Evolutionary conservation across 441 rosid species (phyloP), one percentile per base, ranked within the genome.

Genomic region (Melastoma candidum): DNA sequence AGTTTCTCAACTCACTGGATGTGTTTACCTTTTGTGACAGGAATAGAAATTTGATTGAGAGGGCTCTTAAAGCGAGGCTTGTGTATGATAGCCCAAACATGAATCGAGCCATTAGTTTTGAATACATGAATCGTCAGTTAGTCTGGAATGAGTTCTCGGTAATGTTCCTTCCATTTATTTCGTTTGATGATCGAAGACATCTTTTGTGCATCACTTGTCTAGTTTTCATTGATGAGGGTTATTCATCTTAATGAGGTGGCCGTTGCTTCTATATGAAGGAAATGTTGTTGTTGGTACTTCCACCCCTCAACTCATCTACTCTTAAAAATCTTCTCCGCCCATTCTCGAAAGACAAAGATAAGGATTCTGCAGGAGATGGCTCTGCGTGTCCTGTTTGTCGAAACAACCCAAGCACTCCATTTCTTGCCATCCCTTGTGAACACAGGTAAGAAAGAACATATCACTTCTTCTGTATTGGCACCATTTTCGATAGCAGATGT

Each of bases 111-210:
- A 95, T 92, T 63, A 92, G 97, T 84, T 92, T 92, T 51, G 95
- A 92, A 84, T 88, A 92, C 77, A 85, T 88, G 98, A 85, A 92
- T 71, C 87, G 92, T 48, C 98, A 88, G 67, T 76, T 92, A 58
- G 97, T 92, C 72, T 92, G 97, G 98, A 92, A 92, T 71, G 97
- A 92, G 71, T 92, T 88, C 65, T 92, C 94, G 79, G 95, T 92
- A 84, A 71, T 64, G 61, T 44, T 52, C 51, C 47, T 64, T 43
- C 26, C 43, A 3, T 52, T 17, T 17, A 17, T 17, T 17, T 17
- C 22, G 22, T 17, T 17, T 17, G 22, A 17, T 17, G 22, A 17
- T 17, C 22, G 22, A 17, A 17, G 22, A 17, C 22, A 17, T 17
- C 22, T 17, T 17, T 17, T 17, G 22, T 17, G 22, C 22, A 17